Evolutionary conservation across 1,284 basidiomycete species (phyloP).

Genomic region (Austroboletus niveus): DNA sequence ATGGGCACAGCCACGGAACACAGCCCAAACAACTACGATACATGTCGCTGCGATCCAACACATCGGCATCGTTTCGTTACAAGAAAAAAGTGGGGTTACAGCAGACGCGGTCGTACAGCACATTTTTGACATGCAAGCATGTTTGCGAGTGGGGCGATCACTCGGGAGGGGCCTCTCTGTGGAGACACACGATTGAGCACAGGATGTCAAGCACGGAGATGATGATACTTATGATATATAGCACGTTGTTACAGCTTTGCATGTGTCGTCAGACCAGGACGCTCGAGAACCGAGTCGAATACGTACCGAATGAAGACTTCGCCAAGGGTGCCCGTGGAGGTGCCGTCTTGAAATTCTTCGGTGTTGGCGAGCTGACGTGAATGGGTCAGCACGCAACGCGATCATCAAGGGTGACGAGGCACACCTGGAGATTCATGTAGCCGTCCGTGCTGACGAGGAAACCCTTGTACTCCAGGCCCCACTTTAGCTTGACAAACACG

Average conservation of each 20-base stretch:
- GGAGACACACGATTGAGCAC: conserved; percentile 32
- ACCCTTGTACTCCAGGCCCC: conserved; percentile 99
- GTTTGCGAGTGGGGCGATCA: conserved; percentile 18
- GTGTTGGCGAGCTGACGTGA: conserved; percentile 76
- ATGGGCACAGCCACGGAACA: too few species aligned
- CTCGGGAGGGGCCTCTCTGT: conserved; percentile 70
- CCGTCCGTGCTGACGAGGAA: conserved; percentile 98
- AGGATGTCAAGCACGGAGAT: not conserved
- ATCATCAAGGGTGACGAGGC: conserved; percentile 14
- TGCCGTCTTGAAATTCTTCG: conserved; percentile 96
- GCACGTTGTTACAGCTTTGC: conserved; percentile 81
- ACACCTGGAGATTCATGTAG: conserved; percentile 98
- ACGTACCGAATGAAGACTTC: conserved; percentile 96
- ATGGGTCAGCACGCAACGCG: not conserved
- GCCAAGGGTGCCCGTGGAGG: conserved; percentile 93
- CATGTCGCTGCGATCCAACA: too few species aligned
- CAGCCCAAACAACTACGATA: too few species aligned
- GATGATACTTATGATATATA: conserved; percentile 82
- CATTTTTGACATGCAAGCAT: conserved; percentile 1
- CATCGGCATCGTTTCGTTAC: conserved; percentile 9
- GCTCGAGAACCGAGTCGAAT: not conserved
- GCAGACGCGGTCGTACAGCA: not conserved
- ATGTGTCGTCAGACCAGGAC: conserved; percentile 3
- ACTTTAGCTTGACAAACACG: conserved; percentile 94
- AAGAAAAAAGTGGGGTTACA: conserved; percentile 4